Percentiles rank a stretch among this genome's conserved stretches.
Conservation (phyloP, 2,329 filamentous ascomycete species). For the Aureobasidium sp. region DNA sequence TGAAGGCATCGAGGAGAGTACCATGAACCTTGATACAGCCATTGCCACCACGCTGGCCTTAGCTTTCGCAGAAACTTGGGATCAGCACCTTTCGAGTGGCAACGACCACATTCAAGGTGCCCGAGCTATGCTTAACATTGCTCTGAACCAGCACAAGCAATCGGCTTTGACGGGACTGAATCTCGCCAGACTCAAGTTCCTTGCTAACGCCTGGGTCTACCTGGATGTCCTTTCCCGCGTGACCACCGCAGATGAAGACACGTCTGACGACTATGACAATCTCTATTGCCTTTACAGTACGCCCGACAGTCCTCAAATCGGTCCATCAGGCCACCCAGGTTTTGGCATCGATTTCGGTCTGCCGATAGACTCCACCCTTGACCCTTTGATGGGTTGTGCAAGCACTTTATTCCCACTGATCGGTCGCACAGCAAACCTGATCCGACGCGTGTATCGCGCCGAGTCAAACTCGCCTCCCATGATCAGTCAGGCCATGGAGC, state of each 20-base stretch:
- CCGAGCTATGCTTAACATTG: slow-evolving; percentile 55
- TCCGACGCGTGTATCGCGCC: slow-evolving; percentile 53
- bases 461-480: slow-evolving; percentile 53
- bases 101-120: slow-evolving; percentile 64
- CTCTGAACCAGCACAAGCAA: slow-evolving; percentile 43
- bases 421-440: slow-evolving; percentile 57
- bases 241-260: slow-evolving; percentile 54
- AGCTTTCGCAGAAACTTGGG: slow-evolving; percentile 65
- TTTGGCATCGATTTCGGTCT: slow-evolving; percentile 33
- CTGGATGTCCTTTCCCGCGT: slow-evolving; percentile 66
- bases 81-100: slow-evolving; percentile 60
- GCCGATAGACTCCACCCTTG: slow-evolving; percentile 48
- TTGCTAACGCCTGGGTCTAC: slow-evolving; percentile 67
- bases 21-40: slow-evolving; percentile 57
- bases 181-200: slow-evolving; percentile 52
- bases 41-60: slow-evolving; percentile 63
- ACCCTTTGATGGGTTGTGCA: slow-evolving; percentile 65
- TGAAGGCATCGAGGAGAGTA: slow-evolving; percentile 47
- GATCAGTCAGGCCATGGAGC: slow-evolving; percentile 54
- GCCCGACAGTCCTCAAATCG: neutral
- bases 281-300: slow-evolving; percentile 27
- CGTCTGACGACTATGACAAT: slow-evolving; percentile 48
- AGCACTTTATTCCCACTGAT: slow-evolving; percentile 62
- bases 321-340: slow-evolving; percentile 18
- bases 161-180: slow-evolving; percentile 39